Percentiles rank a stretch among this genome's conserved stretches.
These are phyloP conservation scores for Hanseniaspora jakobsenii DNA, from an alignment of 805 yeast species.

Conservation along the genomic window DNA sequence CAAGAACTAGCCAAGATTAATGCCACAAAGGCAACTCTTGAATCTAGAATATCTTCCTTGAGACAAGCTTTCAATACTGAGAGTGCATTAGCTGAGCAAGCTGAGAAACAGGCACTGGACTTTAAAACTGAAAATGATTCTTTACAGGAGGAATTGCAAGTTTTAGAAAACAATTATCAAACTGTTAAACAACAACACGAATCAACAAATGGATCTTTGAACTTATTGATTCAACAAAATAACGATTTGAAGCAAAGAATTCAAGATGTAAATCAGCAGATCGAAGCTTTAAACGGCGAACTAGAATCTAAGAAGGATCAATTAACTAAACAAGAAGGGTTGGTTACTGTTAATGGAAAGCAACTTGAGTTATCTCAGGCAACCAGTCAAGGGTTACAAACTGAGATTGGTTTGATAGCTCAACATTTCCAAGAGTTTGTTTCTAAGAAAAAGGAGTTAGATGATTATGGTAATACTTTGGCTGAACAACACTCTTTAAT, in stretches of 20 bases:
- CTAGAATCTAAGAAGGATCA: slow-evolving; percentile 42
- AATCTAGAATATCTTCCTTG: slow-evolving; percentile 53
- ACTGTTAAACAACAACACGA: slow-evolving; percentile 39
- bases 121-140: slow-evolving; percentile 58
- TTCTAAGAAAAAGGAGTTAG: slow-evolving; percentile 28
- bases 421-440: slow-evolving; percentile 24
- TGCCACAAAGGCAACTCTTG: slow-evolving; percentile 57
- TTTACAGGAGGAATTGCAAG: slow-evolving; percentile 56
- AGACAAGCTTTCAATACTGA: slow-evolving; percentile 67
- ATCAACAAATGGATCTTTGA: slow-evolving; percentile 32
- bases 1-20: slow-evolving; percentile 61
- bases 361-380: slow-evolving; percentile 57
- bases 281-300: slow-evolving; percentile 45
- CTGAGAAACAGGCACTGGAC: slow-evolving; percentile 48
- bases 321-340: slow-evolving; percentile 48
- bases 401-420: slow-evolving; percentile 30
- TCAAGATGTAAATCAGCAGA: slow-evolving; percentile 54
- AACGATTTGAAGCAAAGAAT: slow-evolving; percentile 55
- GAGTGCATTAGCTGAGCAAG: slow-evolving; percentile 59
- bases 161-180: slow-evolving; percentile 68
- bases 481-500: slow-evolving; percentile 29
- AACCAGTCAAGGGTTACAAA: slow-evolving; percentile 35
- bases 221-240: slow-evolving; percentile 48
- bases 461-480: slow-evolving; percentile 31
- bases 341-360: slow-evolving; percentile 52